These are phyloP conservation scores for Penicillium hesseltinei DNA, from an alignment of 2,329 filamentous ascomycete species.

Conservation along the genomic window DNA sequence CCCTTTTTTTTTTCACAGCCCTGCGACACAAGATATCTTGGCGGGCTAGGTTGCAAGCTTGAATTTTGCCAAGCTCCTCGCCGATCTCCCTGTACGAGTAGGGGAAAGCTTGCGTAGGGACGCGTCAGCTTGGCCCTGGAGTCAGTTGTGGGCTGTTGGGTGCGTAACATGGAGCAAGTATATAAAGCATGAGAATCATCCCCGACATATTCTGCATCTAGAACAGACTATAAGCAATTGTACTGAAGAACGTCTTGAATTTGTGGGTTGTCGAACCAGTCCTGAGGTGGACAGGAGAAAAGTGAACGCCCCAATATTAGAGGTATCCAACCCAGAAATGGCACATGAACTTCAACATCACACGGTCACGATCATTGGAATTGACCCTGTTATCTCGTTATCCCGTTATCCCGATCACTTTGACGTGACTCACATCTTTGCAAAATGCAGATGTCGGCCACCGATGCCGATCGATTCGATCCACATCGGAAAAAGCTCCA, in stretches of 20 bases:
- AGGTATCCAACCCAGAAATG: neutral
- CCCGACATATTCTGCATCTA: neutral
- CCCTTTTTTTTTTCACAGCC: neutral
- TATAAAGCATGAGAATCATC: neutral
- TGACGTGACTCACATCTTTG: neutral
- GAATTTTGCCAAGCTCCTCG: conserved; percentile 1
- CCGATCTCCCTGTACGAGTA: neutral
- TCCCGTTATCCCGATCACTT: neutral
- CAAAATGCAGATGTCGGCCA: neutral
- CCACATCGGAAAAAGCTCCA: neutral
- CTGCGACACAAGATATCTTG: neutral
- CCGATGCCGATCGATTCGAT: neutral
- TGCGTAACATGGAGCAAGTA: neutral
- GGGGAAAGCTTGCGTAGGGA: neutral
- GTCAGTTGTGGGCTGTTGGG: neutral
- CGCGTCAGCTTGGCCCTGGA: neutral
- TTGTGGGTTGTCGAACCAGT: neutral
- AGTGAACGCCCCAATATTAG: neutral
- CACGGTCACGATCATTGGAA: neutral
- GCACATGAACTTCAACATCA: neutral
- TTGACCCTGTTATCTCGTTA: neutral
- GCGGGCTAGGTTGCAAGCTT: neutral
- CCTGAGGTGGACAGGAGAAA: too few relatives aligned
- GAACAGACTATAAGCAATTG: neutral
- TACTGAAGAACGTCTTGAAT: neutral